Evolutionary conservation across 2,329 filamentous ascomycete species (phyloP).

Genomic region (Neofusicoccum laricinum): DNA sequence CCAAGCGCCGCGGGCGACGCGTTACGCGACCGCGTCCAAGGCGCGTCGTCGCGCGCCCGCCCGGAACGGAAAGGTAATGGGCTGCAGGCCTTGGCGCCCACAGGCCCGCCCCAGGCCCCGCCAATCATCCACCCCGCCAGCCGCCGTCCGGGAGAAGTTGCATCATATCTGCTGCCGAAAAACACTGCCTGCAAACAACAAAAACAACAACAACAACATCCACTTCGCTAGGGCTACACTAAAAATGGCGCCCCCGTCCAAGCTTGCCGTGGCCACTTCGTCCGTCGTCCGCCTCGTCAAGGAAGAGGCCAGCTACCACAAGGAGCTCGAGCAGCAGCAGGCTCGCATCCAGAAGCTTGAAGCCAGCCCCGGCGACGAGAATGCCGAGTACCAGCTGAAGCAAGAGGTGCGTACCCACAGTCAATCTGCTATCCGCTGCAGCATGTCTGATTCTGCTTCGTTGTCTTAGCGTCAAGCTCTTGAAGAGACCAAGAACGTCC

Average conservation of each 20-base stretch:
- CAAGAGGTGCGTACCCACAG: constrained; percentile 66
- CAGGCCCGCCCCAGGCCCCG: constrained; percentile 3
- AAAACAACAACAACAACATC: neutral
- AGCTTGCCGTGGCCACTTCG: constrained; percentile 75
- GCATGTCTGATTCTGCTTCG: too few species aligned
- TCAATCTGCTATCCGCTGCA: too few species aligned
- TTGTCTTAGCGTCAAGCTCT: constrained; percentile 66
- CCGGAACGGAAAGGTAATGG: neutral
- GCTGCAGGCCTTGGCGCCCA: neutral
- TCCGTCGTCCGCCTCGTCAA: constrained; percentile 82
- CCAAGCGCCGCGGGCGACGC: constrained; percentile 9
- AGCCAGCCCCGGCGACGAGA: constrained; percentile 61
- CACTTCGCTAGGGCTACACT: too few species aligned
- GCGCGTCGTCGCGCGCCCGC: constrained; percentile 20
- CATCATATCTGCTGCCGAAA: constrained; percentile 1
- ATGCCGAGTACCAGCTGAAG: constrained; percentile 74
- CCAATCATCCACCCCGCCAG: constrained; percentile 8
- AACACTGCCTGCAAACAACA: neutral
- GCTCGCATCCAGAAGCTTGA: constrained; percentile 68
- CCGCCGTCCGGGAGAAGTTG: neutral
- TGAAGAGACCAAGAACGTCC: constrained; percentile 84
- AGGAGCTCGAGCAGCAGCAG: constrained; percentile 75
- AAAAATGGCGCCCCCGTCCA: constrained; percentile 71
- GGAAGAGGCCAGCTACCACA: constrained; percentile 87
- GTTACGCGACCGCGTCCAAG: constrained; percentile 22